Conservation (phyloP, 2,329 filamentous ascomycete genomes). For the Fusarium pseudocircinatum region DNA sequence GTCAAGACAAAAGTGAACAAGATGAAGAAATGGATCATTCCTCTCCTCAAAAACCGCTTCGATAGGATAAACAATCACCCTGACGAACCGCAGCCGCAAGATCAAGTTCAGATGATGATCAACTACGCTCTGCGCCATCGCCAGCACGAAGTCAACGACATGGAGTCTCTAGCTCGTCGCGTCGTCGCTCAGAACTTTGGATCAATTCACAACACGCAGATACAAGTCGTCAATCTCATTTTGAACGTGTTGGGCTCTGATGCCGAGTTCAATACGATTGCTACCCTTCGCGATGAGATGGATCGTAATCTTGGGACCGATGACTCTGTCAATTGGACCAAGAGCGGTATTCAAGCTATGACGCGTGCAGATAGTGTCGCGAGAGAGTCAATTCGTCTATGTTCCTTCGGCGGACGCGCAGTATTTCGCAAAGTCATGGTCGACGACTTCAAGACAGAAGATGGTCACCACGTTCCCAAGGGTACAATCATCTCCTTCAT, state of each 20-base stretch:
- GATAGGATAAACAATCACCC: constrained; percentile 7
- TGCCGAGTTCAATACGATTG: constrained; percentile 50
- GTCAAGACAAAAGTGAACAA: constrained; percentile 38
- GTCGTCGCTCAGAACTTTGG: constrained; percentile 49
- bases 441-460: constrained; percentile 44
- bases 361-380: constrained; percentile 52
- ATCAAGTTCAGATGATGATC: constrained; percentile 55
- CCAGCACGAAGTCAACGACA: constrained; percentile 47
- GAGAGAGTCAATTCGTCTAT: constrained; percentile 54
- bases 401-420: constrained; percentile 45
- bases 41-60: constrained; percentile 33
- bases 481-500: constrained; percentile 49
- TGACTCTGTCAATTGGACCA: constrained; percentile 50
- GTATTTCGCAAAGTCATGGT: constrained; percentile 45
- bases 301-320: constrained; percentile 42
- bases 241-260: constrained; percentile 51
- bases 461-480: constrained; percentile 46
- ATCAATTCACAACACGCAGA: constrained; percentile 52
- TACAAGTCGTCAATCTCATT: constrained; percentile 53
- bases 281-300: constrained; percentile 51
- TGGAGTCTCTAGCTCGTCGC: constrained; percentile 46
- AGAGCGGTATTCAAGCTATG: constrained; percentile 50
- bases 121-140: constrained; percentile 51
- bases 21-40: constrained; percentile 42
- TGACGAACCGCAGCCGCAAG: constrained; percentile 44